phyloP scores from a whole-genome alignment of 495 filamentous ascomycete genomes.

The Trichoderma asperelloides region DNA sequence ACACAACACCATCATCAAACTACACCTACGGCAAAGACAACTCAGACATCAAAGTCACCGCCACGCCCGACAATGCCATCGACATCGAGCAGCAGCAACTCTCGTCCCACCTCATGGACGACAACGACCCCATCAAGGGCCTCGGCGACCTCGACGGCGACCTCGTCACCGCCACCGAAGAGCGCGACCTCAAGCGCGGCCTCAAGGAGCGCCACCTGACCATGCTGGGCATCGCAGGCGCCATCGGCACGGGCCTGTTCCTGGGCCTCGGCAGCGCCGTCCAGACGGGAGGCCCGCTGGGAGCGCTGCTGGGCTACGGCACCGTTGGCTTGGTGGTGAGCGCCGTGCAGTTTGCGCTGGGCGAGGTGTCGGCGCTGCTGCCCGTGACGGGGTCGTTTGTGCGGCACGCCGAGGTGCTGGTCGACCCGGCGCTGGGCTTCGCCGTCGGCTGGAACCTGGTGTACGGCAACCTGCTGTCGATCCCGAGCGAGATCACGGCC shows the following conservation, averaged over 20 bases:
- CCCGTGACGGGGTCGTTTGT: slow-evolving; percentile 48
- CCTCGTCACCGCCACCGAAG: slow-evolving; percentile 24
- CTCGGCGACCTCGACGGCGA: slow-evolving; percentile 15
- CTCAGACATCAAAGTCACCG: background rate
- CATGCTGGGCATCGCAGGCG: slow-evolving; percentile 37
- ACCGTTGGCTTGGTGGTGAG: slow-evolving; percentile 42
- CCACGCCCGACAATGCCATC: background rate
- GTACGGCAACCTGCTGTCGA: slow-evolving; percentile 38
- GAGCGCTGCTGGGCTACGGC: slow-evolving; percentile 45
- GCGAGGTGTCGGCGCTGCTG: slow-evolving; percentile 56
- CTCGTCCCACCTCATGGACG: background rate
- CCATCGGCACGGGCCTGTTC: slow-evolving; percentile 48
- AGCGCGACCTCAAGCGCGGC: slow-evolving; percentile 30
- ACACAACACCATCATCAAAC: background rate
- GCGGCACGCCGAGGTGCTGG: slow-evolving; percentile 61
- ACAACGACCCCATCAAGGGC: background rate
- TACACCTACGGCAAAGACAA: background rate
- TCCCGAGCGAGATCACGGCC: slow-evolving; percentile 56
- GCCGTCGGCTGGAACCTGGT: slow-evolving; percentile 59
- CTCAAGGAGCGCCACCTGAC: slow-evolving; percentile 39
- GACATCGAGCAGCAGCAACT: background rate
- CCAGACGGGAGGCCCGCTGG: slow-evolving; percentile 38
- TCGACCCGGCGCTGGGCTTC: slow-evolving; percentile 72
- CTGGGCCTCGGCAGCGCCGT: slow-evolving; percentile 41
- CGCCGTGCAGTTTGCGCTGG: slow-evolving; percentile 44